Evolutionary conservation across 2,329 filamentous ascomycete species (phyloP).

Genomic region (Parasarocladium wereldwijsianum): DNA sequence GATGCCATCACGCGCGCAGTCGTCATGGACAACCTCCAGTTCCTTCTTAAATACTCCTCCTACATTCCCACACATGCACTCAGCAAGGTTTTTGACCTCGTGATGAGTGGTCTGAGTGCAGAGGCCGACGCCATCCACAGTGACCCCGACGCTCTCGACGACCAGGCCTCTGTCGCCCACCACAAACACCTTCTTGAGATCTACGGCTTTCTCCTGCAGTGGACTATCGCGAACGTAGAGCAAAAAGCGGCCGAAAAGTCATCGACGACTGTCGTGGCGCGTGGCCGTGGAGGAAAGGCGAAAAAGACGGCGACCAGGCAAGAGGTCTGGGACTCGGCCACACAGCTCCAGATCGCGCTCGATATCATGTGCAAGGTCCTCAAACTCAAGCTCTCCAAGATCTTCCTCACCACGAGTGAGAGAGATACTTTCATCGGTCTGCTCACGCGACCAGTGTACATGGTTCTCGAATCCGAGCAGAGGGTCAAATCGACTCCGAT

Average conservation of each 20-base stretch:
- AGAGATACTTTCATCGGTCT: slow-evolving; percentile 88
- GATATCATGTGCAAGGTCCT: slow-evolving; percentile 94
- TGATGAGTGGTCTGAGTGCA: slow-evolving; percentile 71
- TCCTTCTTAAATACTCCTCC: slow-evolving; percentile 78
- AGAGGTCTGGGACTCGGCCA: slow-evolving; percentile 73
- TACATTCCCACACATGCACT: slow-evolving; percentile 68
- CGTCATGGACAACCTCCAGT: slow-evolving; percentile 85
- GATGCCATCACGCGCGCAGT: slow-evolving; percentile 69
- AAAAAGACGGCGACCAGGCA: slow-evolving; percentile 72
- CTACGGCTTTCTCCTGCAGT: slow-evolving; percentile 87
- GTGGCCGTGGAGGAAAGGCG: slow-evolving; percentile 59
- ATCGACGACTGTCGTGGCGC: slow-evolving; percentile 47
- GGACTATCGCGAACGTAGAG: slow-evolving; percentile 90
- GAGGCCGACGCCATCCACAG: slow-evolving; percentile 76
- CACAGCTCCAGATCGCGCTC: slow-evolving; percentile 75
- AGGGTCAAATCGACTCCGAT: slow-evolving; percentile 79
- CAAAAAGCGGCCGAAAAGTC: slow-evolving; percentile 86
- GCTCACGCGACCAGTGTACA: slow-evolving; percentile 83
- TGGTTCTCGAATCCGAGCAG: slow-evolving; percentile 87
- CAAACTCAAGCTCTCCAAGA: slow-evolving; percentile 78
- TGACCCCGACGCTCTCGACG: slow-evolving; percentile 73
- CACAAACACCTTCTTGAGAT: slow-evolving; percentile 89
- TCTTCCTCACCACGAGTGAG: slow-evolving; percentile 93
- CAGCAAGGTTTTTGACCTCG: slow-evolving; percentile 83
- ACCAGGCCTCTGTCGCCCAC: slow-evolving; percentile 71